Conservation (phyloP, 2,329 filamentous ascomycete genomes). For the Biscogniauxia marginata region DNA sequence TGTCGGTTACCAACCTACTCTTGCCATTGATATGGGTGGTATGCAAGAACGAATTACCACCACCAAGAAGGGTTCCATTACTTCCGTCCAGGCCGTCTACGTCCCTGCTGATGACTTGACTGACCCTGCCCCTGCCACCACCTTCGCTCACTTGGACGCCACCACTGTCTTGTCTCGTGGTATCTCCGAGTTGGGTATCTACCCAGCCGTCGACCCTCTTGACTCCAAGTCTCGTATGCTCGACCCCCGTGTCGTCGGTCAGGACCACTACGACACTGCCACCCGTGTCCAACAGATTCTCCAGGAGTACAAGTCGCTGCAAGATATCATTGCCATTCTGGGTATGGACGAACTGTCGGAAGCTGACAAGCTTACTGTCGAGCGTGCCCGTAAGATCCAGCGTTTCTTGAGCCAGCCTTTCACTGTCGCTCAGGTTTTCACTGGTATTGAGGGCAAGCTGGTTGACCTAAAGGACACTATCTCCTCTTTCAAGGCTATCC, state of each 20-base stretch:
- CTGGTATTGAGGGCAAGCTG: slow-evolving; percentile 90
- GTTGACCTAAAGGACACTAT: slow-evolving; percentile 99
- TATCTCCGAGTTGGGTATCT: slow-evolving; percentile 99
- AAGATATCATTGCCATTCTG: slow-evolving; percentile 99
- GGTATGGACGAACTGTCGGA: slow-evolving; percentile 99
- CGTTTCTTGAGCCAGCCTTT: slow-evolving; percentile 99
- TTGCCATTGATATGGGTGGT: slow-evolving; percentile 97
- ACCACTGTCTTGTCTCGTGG: slow-evolving; percentile 99
- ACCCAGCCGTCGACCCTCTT: slow-evolving; percentile 98
- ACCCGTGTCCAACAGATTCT: slow-evolving; percentile 98
- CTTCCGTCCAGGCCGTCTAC: slow-evolving; percentile 99
- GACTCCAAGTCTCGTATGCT: slow-evolving; percentile 99
- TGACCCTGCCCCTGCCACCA: slow-evolving; percentile 98
- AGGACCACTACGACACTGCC: slow-evolving; percentile 96
- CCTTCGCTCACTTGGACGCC: slow-evolving; percentile 99
- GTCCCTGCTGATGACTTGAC: slow-evolving; percentile 99
- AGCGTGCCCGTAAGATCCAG: slow-evolving; percentile 99
- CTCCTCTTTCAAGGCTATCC: slow-evolving; percentile 93
- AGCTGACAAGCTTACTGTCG: slow-evolving; percentile 98
- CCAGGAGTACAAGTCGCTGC: slow-evolving; percentile 99
- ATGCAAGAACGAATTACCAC: slow-evolving; percentile 99
- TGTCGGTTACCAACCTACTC: slow-evolving; percentile 99
- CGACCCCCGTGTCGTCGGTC: slow-evolving; percentile 95
- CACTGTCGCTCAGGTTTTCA: slow-evolving; percentile 82
- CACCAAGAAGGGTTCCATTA: slow-evolving; percentile 99